A percentile compares a stretch with the other conserved stretches of the same genome.
These are phyloP conservation scores for Xerocomus nothofagi DNA, from an alignment of 1,284 basidiomycete genomes.

Conservation along the genomic window DNA sequence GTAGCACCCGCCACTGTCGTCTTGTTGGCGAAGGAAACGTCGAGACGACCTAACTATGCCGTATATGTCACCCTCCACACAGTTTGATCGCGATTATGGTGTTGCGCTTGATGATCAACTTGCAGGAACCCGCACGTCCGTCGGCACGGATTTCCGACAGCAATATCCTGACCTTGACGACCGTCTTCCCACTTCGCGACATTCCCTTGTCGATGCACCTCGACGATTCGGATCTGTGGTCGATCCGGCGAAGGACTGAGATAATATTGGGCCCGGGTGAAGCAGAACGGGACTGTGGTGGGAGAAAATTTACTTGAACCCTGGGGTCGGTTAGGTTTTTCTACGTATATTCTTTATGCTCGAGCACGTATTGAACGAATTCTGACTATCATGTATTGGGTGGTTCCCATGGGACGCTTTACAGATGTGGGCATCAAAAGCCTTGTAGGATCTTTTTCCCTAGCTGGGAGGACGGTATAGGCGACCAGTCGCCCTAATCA, in stretches of 20 bases:
- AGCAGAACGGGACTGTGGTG: too few relatives aligned
- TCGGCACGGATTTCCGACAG: not conserved
- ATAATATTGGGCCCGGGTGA: too few relatives aligned
- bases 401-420: too few relatives aligned
- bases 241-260: not conserved
- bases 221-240: not conserved
- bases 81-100: slow-evolving; percentile 44
- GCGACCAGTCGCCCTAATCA: too few relatives aligned
- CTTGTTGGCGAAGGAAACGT: not conserved
- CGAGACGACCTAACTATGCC: not conserved
- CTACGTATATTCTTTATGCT: too few relatives aligned
- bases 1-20: not conserved
- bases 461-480: too few relatives aligned
- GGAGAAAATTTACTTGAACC: not conserved
- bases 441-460: too few relatives aligned
- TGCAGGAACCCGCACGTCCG: slow-evolving; percentile 33
- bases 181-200: not conserved
- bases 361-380: too few relatives aligned
- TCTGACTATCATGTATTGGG: not conserved
- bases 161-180: not conserved
- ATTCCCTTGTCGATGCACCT: not conserved
- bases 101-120: slow-evolving; percentile 45
- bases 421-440: too few relatives aligned
- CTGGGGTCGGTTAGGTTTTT: too few relatives aligned
- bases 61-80: not conserved